Evolutionary conservation across 192 early-diverging fungal species (phyloP), one percentile per base, ranked within the genome.

Genomic region (Helicostylum pulchrum): DNA sequence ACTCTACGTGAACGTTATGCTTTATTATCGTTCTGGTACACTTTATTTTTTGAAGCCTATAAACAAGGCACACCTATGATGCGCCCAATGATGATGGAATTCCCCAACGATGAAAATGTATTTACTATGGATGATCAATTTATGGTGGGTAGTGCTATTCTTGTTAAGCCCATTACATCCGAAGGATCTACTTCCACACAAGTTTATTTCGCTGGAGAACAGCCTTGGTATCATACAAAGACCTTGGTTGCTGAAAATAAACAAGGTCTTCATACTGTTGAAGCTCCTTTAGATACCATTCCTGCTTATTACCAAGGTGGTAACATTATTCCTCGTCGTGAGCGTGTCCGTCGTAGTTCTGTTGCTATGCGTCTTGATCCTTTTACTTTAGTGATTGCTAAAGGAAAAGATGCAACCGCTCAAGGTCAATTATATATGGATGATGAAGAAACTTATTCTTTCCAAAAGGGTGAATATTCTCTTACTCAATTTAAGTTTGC

Each of bases 271-370:
- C 66, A 77, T 30, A 78, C 68, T 45, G 79, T 90, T n/a, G 76
- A 76, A 52, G 87, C 92, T 2, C 82, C 85, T 11, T 61, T 92
- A 4, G 85, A 91, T 26, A 90, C 81, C 57, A 89, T 96, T 36
- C 92, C 96, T 45, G 92, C 91, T 5, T 93, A 89, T 71, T 75
- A 91, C 10, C 87, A 90, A n/a, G 95, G 93, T 50, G 97, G 97
- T 19, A 77, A 73, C n/a, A 96, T 99, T 64, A 61, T 98, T 32
- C 87, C 94, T 14, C 84, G 89, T 14, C 82, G 93, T 32, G 91
- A 97, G 67, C 87, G 97, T 48, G 75, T 84, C 17, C 88, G 97
- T 52, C 83, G 94, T 15, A 87, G 90, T 17, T 92, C 94, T 4
- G 65, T 75, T 21, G 82, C 91, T 3, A 93, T 92, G 89, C 70